Evolutionary conservation across 768 basidiomycete genomes (phyloP).

Genomic region (Dendrothele bispora): DNA sequence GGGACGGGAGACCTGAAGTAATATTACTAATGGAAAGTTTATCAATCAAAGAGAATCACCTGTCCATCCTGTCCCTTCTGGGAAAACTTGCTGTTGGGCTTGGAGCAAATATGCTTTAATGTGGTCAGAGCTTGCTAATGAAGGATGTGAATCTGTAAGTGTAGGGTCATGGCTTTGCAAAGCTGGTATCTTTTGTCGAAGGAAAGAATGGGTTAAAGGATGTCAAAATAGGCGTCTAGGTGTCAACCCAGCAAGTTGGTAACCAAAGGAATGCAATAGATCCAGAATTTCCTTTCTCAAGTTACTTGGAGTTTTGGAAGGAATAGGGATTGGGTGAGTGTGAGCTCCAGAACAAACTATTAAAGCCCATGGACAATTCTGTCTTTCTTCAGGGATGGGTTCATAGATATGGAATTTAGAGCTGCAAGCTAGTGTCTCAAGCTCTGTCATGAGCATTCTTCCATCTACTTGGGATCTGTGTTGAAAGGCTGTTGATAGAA

Average conservation of each 20-base stretch:
- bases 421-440: slow-evolving; percentile 4
- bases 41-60: slow-evolving; percentile 6
- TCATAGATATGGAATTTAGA: slow-evolving; percentile 9
- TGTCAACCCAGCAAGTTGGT: slow-evolving; percentile 19
- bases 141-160: slow-evolving; percentile 18
- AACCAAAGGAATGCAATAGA: slow-evolving; percentile 6
- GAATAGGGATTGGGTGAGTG: slow-evolving; percentile 21
- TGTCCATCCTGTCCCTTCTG: slow-evolving; percentile 17
- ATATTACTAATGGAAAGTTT: neutral
- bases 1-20: slow-evolving; percentile 12
- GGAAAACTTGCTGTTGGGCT: slow-evolving; percentile 2
- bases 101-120: slow-evolving; percentile 14
- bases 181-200: slow-evolving; percentile 7
- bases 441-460: slow-evolving; percentile 7
- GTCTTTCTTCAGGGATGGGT: slow-evolving; percentile 11
- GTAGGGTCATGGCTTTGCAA: slow-evolving; percentile 7
- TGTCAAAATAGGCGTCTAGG: slow-evolving; percentile 15
- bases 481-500: slow-evolving; percentile 6
- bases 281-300: slow-evolving; percentile 5
- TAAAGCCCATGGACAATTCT: slow-evolving; percentile 15
- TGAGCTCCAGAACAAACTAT: slow-evolving; percentile 15
- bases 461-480: slow-evolving; percentile 3
- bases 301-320: slow-evolving; percentile 13
- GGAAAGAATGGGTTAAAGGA: slow-evolving; percentile 9
- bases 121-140: slow-evolving; percentile 17